A percentile compares a stretch with the other conserved stretches of the same genome.
These are phyloP conservation scores for Mycosphaerella sp. DNA, from an alignment of 2,329 filamentous ascomycete genomes.

Conservation along the genomic window DNA sequence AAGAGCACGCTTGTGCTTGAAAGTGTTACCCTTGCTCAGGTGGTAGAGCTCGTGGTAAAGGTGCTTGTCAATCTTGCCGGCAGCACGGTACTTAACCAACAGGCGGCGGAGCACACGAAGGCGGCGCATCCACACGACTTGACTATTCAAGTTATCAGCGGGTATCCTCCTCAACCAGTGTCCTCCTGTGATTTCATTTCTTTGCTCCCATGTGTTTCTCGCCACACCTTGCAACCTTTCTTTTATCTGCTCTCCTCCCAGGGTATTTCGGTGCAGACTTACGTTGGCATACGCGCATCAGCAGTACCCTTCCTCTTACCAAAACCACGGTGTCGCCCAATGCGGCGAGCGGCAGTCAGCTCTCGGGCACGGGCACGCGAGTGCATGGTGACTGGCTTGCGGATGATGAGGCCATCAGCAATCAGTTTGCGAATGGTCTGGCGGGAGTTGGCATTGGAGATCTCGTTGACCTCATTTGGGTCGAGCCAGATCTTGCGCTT, in stretches of 20 bases:
- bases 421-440: conserved; percentile 99
- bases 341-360: conserved; percentile 87
- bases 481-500: conserved; percentile 99
- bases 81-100: conserved; percentile 98
- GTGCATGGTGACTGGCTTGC: conserved; percentile 99
- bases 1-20: conserved; percentile 99
- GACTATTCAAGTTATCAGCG: conserved; percentile 52
- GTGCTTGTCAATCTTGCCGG: conserved; percentile 99
- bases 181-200: background rate
- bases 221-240: background rate
- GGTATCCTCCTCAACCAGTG: background rate
- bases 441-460: conserved; percentile 99
- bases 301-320: conserved; percentile 99
- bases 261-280: conserved; percentile 41
- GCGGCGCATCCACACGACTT: conserved; percentile 99
- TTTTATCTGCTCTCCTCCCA: background rate
- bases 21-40: conserved; percentile 99
- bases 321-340: conserved; percentile 97
- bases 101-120: conserved; percentile 98
- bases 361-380: conserved; percentile 93
- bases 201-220: background rate
- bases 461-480: conserved; percentile 98
- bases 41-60: conserved; percentile 99
- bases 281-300: conserved; percentile 98
- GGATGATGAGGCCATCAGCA: conserved; percentile 99